Percentiles rank a stretch among this genome's conserved stretches.
Conservation (phyloP, 352 stramenopile genomes). For the Bremia lactucae region DNA sequence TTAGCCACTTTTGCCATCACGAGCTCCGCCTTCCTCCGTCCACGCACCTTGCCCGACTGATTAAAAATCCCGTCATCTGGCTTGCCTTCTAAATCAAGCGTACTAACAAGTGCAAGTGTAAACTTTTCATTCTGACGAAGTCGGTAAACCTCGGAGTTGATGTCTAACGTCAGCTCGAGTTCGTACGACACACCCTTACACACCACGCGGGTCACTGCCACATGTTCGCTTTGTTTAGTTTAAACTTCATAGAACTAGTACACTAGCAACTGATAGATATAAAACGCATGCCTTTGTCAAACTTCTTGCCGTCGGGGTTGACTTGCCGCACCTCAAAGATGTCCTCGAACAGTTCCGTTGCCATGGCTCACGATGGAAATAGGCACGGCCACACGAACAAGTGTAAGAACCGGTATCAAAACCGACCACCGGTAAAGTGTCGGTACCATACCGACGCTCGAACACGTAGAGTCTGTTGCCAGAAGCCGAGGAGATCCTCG, state of each 20-base stretch:
- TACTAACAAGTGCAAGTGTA: slow-evolving; percentile 92
- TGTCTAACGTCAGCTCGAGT: slow-evolving; percentile 94
- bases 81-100: slow-evolving; percentile 93
- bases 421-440: neutral
- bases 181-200: slow-evolving; percentile 96
- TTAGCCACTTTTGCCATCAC: neutral
- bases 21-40: neutral
- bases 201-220: slow-evolving; percentile 89
- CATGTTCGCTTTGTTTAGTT: too few species aligned
- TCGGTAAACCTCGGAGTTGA: slow-evolving; percentile 96
- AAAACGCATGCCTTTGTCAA: slow-evolving; percentile 77
- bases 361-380: slow-evolving; percentile 33
- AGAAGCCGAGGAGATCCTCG: neutral
- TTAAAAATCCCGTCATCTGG: slow-evolving; percentile 92
- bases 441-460: neutral
- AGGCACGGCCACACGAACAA: slow-evolving; percentile 11
- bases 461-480: neutral
- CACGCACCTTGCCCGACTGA: slow-evolving; percentile 78
- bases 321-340: slow-evolving; percentile 96
- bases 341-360: slow-evolving; percentile 95
- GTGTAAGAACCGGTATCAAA: neutral
- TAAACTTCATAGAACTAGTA: too few species aligned
- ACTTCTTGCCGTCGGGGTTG: slow-evolving; percentile 98
- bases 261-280: too few species aligned
- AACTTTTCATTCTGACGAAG: slow-evolving; percentile 94